Evolutionary conservation across 306 rosid genomes (phyloP).

Genomic region (Vigna angularis): DNA sequence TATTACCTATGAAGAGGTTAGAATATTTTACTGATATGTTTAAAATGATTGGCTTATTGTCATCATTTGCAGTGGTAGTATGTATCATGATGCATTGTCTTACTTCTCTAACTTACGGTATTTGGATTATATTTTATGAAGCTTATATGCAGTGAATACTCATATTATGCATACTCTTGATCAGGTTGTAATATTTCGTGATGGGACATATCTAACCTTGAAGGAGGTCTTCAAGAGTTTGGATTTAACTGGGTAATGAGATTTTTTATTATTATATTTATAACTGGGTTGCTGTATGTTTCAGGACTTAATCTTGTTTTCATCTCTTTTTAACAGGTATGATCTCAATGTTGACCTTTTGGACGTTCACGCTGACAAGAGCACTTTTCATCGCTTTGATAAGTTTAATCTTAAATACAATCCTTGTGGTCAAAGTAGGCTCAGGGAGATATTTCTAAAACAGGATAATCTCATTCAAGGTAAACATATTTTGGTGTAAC

Average conservation of each 20-base stretch:
- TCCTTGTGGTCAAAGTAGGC: conserved; percentile 99
- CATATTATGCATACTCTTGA: conserved; percentile 30
- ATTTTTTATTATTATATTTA: conserved; percentile 35
- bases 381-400: conserved; percentile 99
- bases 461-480: conserved; percentile 99
- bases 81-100: not conserved
- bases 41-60: conserved; percentile 31
- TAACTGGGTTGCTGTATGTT: conserved; percentile 30
- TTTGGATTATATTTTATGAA: conserved; percentile 19
- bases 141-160: conserved; percentile 28
- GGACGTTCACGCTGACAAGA: conserved; percentile 99
- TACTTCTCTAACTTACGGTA: conserved; percentile 19
- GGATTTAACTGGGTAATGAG: conserved; percentile 87
- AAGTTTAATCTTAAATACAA: conserved; percentile 98
- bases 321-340: conserved; percentile 65
- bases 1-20: conserved; percentile 6
- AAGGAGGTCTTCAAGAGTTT: conserved; percentile 98
- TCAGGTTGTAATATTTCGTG: conserved; percentile 99
- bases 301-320: conserved; percentile 40
- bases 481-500: conserved; percentile 37
- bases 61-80: conserved; percentile 13
- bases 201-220: conserved; percentile 97
- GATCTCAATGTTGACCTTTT: conserved; percentile 99
- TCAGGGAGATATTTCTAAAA: conserved; percentile 95
- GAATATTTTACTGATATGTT: conserved; percentile 9